Evolutionary conservation across 257 asterid species (phyloP).

Genomic region (Dorcoceras hygrometricum): DNA sequence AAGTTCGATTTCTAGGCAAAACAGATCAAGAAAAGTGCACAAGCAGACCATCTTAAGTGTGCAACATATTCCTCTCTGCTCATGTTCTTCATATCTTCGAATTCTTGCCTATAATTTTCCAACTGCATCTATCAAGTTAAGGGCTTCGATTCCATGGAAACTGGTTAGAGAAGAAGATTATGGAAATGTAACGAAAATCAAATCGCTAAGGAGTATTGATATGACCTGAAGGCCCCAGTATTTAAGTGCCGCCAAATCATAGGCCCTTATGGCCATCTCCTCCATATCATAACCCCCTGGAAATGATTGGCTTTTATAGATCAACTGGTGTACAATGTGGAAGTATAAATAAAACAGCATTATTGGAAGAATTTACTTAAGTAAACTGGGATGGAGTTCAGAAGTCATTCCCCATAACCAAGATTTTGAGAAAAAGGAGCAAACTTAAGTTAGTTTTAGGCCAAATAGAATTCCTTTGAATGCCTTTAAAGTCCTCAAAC

Average conservation of each 20-base stretch:
- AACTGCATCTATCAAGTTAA: slow-evolving; percentile 37
- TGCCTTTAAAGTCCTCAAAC: too few species aligned
- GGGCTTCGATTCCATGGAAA: neutral
- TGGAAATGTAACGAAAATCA: neutral
- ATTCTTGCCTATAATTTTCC: slow-evolving; percentile 79
- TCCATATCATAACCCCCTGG: slow-evolving; percentile 45
- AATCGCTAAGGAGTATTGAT: slow-evolving; percentile 68
- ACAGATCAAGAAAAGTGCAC: neutral
- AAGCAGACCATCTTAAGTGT: slow-evolving; percentile 73
- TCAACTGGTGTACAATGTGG: too few species aligned
- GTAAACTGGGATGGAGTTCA: too few species aligned
- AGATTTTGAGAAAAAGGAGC: too few species aligned
- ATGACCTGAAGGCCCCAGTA: slow-evolving; percentile 95
- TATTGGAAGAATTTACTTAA: too few species aligned
- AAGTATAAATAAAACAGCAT: too few species aligned
- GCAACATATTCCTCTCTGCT: slow-evolving; percentile 92
- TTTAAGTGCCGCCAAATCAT: slow-evolving; percentile 93
- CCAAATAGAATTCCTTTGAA: too few species aligned
- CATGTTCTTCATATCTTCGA: slow-evolving; percentile 92
- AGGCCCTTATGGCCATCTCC: slow-evolving; percentile 94
- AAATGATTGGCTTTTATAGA: too few species aligned
- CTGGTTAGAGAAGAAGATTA: neutral
- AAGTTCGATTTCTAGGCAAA: neutral
- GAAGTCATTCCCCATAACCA: too few species aligned
- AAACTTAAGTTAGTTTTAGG: too few species aligned